phyloP scores from a whole-genome alignment of 345 rosid species.

The Eucalyptus paniculata region DNA sequence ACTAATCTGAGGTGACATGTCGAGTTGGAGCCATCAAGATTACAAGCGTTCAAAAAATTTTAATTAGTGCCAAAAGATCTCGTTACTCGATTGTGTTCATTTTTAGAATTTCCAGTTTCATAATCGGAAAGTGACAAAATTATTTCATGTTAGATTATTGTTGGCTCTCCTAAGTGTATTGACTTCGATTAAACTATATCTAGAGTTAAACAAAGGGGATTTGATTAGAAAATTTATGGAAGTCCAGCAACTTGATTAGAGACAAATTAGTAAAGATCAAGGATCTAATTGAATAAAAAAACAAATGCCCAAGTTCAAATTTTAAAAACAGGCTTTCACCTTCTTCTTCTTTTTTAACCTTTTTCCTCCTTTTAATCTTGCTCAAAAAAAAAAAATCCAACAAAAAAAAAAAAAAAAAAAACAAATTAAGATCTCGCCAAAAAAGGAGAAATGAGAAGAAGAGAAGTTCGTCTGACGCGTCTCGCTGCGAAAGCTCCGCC shows the following conservation, averaged over 20 bases:
- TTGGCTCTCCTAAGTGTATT: fast-evolving
- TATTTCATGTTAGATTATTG: not conserved
- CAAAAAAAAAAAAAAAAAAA: no score
- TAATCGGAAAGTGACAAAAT: not conserved
- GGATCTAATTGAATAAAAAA: not conserved
- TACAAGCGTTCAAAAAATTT: not conserved
- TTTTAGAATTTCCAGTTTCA: not conserved
- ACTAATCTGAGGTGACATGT: not conserved
- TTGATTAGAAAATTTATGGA: not conserved
- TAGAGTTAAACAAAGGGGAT: not conserved
- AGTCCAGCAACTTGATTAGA: not conserved
- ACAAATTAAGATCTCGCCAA: fast-evolving
- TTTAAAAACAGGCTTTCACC: not conserved
- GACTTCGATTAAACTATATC: not conserved
- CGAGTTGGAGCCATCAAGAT: not conserved
- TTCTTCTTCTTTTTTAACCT: fast-evolving
- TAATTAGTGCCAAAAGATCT: no score
- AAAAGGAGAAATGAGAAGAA: not conserved
- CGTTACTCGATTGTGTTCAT: fast-evolving
- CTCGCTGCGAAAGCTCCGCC: not conserved
- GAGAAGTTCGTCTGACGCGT: not conserved
- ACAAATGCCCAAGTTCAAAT: not conserved
- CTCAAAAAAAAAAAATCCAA: not conserved
- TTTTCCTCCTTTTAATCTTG: not conserved
- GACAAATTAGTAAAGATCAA: not conserved